These are phyloP conservation scores for Xylariaceae sp. DNA, from an alignment of 2,329 filamentous ascomycete species.

Conservation along the genomic window DNA sequence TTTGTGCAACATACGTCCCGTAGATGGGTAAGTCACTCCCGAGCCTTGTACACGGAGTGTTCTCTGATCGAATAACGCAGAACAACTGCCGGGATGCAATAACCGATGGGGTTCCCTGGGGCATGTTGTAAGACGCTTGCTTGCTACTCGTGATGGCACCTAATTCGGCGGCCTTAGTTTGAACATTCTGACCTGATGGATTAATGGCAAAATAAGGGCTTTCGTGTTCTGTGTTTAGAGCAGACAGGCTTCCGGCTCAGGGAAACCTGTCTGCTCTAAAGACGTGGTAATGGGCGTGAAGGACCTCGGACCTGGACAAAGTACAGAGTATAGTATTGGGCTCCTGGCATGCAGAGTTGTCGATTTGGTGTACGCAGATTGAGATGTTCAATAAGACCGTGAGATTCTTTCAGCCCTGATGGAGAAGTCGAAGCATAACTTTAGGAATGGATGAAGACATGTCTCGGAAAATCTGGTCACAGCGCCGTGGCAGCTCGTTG, in stretches of 20 bases:
- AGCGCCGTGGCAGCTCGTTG: too few relatives aligned
- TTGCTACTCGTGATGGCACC: neutral
- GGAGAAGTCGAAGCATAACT: neutral
- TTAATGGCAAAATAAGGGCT: neutral
- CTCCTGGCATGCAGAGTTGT: neutral
- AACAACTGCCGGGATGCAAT: neutral
- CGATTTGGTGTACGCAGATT: neutral
- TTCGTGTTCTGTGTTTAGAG: neutral
- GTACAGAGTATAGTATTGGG: too few relatives aligned
- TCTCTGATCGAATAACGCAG: neutral
- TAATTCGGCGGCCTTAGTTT: neutral
- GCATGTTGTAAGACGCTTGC: neutral
- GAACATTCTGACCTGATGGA: neutral
- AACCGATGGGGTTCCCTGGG: neutral
- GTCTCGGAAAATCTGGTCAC: too few relatives aligned
- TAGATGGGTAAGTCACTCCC: slow-evolving; percentile 6
- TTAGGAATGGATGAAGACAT: too few relatives aligned
- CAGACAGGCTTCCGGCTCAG: too few relatives aligned
- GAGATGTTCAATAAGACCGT: too few relatives aligned
- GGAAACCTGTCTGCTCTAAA: too few relatives aligned
- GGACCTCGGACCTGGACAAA: too few relatives aligned
- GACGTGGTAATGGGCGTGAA: too few relatives aligned
- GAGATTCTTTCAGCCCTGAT: neutral
- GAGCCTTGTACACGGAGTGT: neutral
- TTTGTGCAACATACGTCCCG: slow-evolving; percentile 25